Percentiles rank a stretch among this genome's conserved stretches.
phyloP scores from a whole-genome alignment of 257 asterid genomes.

The Nicotiana sylvestris region DNA sequence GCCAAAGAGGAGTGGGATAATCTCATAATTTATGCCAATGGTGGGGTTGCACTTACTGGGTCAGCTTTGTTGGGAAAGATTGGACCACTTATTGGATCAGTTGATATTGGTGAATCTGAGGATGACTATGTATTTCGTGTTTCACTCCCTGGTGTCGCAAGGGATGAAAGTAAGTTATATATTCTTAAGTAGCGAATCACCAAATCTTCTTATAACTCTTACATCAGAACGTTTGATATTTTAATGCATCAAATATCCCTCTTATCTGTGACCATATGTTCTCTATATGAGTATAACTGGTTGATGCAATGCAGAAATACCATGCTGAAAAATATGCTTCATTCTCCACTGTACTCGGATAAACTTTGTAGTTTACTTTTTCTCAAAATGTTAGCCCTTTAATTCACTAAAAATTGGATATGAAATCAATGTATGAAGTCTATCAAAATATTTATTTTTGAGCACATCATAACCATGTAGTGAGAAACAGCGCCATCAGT shows the following conservation, averaged over 20 bases:
- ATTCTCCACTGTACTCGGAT: neutral
- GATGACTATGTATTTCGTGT: constrained; percentile 40
- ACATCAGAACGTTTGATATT: neutral
- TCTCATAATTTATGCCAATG: constrained; percentile 23
- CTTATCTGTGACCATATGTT: neutral
- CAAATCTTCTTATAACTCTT: neutral
- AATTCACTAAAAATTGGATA: neutral
- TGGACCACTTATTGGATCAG: constrained; percentile 39
- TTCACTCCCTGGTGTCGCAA: constrained; percentile 44
- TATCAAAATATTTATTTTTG: neutral
- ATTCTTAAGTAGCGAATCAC: neutral
- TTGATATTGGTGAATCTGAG: constrained; percentile 39
- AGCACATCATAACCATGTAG: neutral
- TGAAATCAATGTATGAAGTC: neutral
- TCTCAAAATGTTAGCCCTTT: neutral
- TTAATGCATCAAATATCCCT: neutral
- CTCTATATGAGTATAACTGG: neutral
- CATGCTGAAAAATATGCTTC: neutral
- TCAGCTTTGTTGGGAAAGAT: constrained; percentile 36
- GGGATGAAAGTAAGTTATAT: constrained; percentile 33
- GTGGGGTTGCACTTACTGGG: constrained; percentile 39
- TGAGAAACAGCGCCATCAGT: neutral
- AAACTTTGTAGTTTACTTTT: neutral
- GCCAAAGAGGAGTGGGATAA: constrained; percentile 38
- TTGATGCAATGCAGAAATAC: neutral